Base-by-base conservation (phyloP, 1,284 basidiomycete genomes). In the Marasmius sp. region DNA sequence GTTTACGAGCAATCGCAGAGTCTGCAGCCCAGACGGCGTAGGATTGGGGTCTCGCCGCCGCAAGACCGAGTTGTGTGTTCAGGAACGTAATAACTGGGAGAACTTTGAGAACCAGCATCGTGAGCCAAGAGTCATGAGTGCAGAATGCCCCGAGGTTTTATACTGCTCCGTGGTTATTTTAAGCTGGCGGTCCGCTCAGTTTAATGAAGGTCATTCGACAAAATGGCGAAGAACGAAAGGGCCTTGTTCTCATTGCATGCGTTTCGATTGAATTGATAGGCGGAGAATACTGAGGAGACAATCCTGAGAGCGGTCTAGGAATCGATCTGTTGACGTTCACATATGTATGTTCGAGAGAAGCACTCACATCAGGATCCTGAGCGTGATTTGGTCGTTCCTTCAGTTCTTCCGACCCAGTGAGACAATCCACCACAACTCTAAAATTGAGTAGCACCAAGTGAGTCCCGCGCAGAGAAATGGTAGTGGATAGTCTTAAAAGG, bases 21-120 rank as follows among this genome's bases (percentile, higher is more conserved):
- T 81, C 76, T 6, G 79, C 79, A 8, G 78, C 78, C 78, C 79
- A 81, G 5, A 75, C 69, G 6, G 78, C 77, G 58, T 79, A 77
- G 18, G 78, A 79, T 7, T 60, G 33, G 27, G 77, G 75, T 3
- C 71, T 69, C 37, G 74, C 72, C 1, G 52, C 20, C 38, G 34
- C 52, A 38, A 54, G 20, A n/a, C 52, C 27, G 36, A 54, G 27
- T 14, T 18, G 34, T 16, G 27, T 33, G 50, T 18, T 11, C 16
- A 12, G 16, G 16, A 54, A 20, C 34, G 20, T 3, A 16, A 54
- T 54, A 20, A 38, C n/a, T 36, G 38, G 33, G n/a, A 11, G 50
- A 36, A 27, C 50, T 22, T 36, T 14, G 50, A 22, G 33, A 36
- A n/a, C 14, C 3, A 27, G 11, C n/a, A n/a, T 20, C 45, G 27